Evolutionary conservation across 2,329 filamentous ascomycete genomes (phyloP).

Genomic region (Colletotrichum sp.): DNA sequence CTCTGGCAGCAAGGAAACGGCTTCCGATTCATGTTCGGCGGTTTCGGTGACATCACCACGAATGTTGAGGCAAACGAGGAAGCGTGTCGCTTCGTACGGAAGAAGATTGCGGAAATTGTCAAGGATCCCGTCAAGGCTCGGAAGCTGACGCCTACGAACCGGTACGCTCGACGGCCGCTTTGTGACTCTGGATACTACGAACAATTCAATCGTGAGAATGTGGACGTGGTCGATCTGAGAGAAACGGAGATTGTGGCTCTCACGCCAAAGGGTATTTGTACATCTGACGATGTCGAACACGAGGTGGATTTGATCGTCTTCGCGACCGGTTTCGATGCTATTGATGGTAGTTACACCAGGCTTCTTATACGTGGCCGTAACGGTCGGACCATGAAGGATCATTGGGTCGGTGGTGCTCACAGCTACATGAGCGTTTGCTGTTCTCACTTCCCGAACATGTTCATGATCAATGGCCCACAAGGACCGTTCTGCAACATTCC

Average conservation of each 20-base stretch:
- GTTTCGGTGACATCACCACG: slow-evolving; percentile 17
- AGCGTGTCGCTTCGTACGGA: slow-evolving; percentile 27
- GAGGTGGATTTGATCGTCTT: not conserved
- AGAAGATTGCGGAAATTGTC: slow-evolving; percentile 28
- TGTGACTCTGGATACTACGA: not conserved
- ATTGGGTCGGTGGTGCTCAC: not conserved
- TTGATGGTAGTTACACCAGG: not conserved
- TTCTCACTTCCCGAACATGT: slow-evolving; percentile 36
- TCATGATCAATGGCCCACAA: not conserved
- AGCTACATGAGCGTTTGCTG: not conserved
- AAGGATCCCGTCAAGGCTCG: slow-evolving; percentile 25
- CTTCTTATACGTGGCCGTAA: not conserved
- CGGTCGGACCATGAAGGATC: not conserved
- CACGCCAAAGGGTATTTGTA: not conserved
- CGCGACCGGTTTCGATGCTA: not conserved
- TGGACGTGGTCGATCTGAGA: not conserved
- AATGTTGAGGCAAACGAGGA: slow-evolving; percentile 27
- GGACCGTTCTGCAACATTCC: not conserved
- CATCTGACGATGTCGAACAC: not conserved
- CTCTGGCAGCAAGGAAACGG: not conserved
- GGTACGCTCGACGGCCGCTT: slow-evolving; percentile 9
- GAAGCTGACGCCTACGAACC: slow-evolving; percentile 20
- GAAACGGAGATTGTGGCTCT: not conserved
- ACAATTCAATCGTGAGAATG: not conserved
- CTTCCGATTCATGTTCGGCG: not conserved